Evolutionary conservation across 176 grass and related monocot genomes (phyloP).

Genomic region (Olyra latifolia): DNA sequence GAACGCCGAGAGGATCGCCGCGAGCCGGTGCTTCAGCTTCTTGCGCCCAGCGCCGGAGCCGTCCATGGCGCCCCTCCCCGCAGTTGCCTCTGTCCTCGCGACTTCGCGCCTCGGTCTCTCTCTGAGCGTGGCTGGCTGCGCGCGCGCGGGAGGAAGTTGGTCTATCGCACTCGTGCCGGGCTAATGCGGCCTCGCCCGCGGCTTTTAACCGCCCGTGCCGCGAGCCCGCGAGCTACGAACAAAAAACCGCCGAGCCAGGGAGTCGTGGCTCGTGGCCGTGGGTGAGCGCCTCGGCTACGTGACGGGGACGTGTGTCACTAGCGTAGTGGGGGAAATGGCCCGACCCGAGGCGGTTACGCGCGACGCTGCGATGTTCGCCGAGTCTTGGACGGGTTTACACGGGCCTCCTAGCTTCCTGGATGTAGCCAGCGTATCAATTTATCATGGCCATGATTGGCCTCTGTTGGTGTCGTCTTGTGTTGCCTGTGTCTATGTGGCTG

Average conservation of each 20-base stretch:
- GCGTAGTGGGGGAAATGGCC: constrained; percentile 16
- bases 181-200: constrained; percentile 27
- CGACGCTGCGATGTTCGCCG: background rate
- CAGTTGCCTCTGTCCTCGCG: background rate
- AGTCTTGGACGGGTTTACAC: background rate
- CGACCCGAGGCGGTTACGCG: background rate
- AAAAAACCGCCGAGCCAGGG: constrained; percentile 10
- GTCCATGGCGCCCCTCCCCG: constrained; percentile 30
- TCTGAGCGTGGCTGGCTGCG: background rate
- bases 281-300: constrained; percentile 2
- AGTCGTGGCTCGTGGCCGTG: background rate
- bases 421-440: constrained; percentile 4
- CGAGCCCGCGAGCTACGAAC: background rate
- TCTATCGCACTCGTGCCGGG: constrained; percentile 47
- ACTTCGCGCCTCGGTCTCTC: background rate
- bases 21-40: constrained; percentile 68
- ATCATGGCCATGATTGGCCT: constrained; percentile 16
- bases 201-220: constrained; percentile 34
- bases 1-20: constrained; percentile 63
- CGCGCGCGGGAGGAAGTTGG: constrained; percentile 31
- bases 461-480: background rate
- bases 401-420: background rate
- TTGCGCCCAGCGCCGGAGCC: constrained; percentile 31
- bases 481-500: constrained; percentile 14
- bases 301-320: constrained; percentile 27